phyloP scores from a whole-genome alignment of 441 rosid species.

The Eutrema salsugineum region DNA sequence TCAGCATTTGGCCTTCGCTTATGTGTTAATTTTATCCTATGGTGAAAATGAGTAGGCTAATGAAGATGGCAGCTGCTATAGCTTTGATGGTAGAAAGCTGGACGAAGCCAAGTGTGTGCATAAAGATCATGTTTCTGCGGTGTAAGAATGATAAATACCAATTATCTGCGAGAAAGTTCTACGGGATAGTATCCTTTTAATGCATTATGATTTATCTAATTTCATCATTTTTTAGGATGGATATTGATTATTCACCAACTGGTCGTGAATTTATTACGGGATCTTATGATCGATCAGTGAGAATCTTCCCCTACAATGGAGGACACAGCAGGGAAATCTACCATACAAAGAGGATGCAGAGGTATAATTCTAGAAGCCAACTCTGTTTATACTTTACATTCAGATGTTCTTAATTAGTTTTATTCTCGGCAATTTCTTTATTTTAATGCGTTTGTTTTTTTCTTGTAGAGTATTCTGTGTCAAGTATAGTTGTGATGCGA shows the following conservation, averaged over 20 bases:
- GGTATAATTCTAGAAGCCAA: slow-evolving; percentile 38
- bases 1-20: not conserved
- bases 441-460: not conserved
- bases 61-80: slow-evolving; percentile 94
- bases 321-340: slow-evolving; percentile 93
- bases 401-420: not conserved
- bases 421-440: not conserved
- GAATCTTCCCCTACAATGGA: slow-evolving; percentile 87
- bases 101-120: slow-evolving; percentile 92
- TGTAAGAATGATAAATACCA: slow-evolving; percentile 50
- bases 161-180: not conserved
- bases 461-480: slow-evolving; percentile 81
- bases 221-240: slow-evolving; percentile 59
- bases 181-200: not conserved
- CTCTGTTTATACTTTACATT: not conserved
- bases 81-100: slow-evolving; percentile 85
- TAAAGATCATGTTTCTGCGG: slow-evolving; percentile 97
- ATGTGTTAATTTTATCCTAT: not conserved
- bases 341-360: slow-evolving; percentile 98
- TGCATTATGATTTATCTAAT: not conserved
- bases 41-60: slow-evolving; percentile 62
- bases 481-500: slow-evolving; percentile 88
- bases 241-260: slow-evolving; percentile 94
- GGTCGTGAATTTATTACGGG: slow-evolving; percentile 98
- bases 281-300: slow-evolving; percentile 93